These are phyloP conservation scores for Tulasnella sp. DNA, from an alignment of 768 basidiomycete species.

Conservation along the genomic window DNA sequence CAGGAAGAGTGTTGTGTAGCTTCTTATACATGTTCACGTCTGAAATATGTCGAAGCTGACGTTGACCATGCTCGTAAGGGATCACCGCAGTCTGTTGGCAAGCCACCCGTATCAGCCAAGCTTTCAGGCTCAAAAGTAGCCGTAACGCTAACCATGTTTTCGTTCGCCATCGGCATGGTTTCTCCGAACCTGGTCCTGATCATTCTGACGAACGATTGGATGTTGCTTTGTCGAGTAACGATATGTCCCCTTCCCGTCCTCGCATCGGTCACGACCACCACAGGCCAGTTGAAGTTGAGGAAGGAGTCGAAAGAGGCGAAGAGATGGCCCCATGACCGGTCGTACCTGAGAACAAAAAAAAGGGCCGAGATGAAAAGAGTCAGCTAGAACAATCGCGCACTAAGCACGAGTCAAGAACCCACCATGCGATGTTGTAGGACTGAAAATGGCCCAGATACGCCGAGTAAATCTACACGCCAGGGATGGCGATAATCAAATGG, in stretches of 20 bases:
- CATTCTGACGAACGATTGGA: constrained; percentile 75
- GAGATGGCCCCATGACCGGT: constrained; percentile 68
- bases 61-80: constrained; percentile 58
- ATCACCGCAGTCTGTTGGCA: constrained; percentile 31
- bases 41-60: constrained; percentile 62
- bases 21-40: constrained; percentile 64
- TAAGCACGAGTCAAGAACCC: constrained; percentile 18
- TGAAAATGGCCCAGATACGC: constrained; percentile 78
- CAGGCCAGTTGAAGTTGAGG: constrained; percentile 75
- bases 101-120: neutral
- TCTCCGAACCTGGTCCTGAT: constrained; percentile 79
- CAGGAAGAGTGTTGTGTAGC: constrained; percentile 61
- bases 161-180: constrained; percentile 52
- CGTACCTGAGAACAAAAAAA: constrained; percentile 61
- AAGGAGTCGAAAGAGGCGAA: constrained; percentile 76
- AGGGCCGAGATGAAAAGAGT: neutral
- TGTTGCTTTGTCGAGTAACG: constrained; percentile 62
- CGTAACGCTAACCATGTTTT: constrained; percentile 51
- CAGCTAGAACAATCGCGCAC: neutral
- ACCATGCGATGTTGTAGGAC: constrained; percentile 61
- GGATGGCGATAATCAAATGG: neutral
- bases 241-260: constrained; percentile 69
- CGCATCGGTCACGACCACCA: constrained; percentile 64
- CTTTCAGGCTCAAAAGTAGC: neutral
- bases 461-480: constrained; percentile 45